phyloP scores from a whole-genome alignment of 2,329 filamentous ascomycete species.

The Exophiala aquamarina region DNA sequence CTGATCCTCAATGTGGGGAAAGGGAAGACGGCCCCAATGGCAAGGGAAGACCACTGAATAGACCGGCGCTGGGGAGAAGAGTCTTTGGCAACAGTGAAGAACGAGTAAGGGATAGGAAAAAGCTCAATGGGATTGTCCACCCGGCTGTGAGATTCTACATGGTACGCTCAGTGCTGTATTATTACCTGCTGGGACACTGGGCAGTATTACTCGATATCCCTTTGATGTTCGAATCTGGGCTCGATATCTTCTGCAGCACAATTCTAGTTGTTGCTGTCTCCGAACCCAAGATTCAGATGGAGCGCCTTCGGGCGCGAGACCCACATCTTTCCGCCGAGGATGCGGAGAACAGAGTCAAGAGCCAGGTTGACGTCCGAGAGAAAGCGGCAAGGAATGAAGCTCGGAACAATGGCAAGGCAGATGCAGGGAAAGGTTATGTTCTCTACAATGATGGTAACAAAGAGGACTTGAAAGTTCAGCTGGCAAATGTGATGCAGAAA shows the following conservation, averaged over 20 bases:
- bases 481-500: constrained; percentile 64
- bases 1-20: constrained; percentile 37
- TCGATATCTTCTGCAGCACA: constrained; percentile 81
- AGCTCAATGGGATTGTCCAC: constrained; percentile 88
- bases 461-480: constrained; percentile 66
- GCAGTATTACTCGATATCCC: constrained; percentile 92
- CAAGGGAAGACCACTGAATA: constrained; percentile 74
- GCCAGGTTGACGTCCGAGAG: constrained; percentile 80
- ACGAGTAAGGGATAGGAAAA: constrained; percentile 67
- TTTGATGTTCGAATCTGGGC: constrained; percentile 81
- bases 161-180: constrained; percentile 69
- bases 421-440: constrained; percentile 65
- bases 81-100: constrained; percentile 82
- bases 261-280: constrained; percentile 84
- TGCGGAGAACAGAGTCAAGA: constrained; percentile 79
- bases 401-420: constrained; percentile 52
- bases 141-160: constrained; percentile 84
- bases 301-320: constrained; percentile 72
- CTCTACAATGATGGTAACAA: constrained; percentile 85
- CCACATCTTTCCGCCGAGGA: constrained; percentile 78
- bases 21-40: constrained; percentile 34
- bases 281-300: constrained; percentile 80
- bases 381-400: constrained; percentile 76
- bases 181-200: constrained; percentile 76
- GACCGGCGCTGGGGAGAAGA: constrained; percentile 77